Evolutionary conservation across 2,329 filamentous ascomycete species (phyloP).

Genomic region (Scortechinia acanthostroma): DNA sequence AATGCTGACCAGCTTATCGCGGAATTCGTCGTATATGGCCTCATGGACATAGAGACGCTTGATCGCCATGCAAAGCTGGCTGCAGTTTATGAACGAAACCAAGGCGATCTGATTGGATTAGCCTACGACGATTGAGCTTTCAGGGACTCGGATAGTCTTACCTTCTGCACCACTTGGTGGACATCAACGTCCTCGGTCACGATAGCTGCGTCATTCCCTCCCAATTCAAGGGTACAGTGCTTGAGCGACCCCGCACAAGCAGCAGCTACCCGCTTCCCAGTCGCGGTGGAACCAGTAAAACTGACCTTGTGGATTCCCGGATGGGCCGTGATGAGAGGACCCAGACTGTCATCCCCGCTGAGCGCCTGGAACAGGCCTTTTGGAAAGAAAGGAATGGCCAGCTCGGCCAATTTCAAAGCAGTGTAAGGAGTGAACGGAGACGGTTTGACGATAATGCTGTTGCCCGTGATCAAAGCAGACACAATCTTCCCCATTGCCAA

Average conservation of each 20-base stretch:
- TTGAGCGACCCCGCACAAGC: constrained; percentile 33
- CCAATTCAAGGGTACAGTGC: constrained; percentile 30
- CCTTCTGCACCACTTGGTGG: not conserved
- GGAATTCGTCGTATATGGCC: not conserved
- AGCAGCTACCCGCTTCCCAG: constrained; percentile 31
- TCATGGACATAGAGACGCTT: not conserved
- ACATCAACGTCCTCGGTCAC: not conserved
- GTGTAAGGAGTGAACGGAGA: constrained; percentile 32
- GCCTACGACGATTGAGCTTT: not conserved
- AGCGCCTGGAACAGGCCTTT: constrained; percentile 32
- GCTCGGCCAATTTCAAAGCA: constrained; percentile 28
- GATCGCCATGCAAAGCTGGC: not conserved
- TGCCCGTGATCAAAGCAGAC: constrained; percentile 34
- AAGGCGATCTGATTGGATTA: not conserved
- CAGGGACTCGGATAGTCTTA: not conserved
- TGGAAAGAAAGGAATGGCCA: constrained; percentile 28
- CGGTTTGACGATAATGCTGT: constrained; percentile 35
- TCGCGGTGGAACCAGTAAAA: constrained; percentile 32
- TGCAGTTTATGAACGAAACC: not conserved
- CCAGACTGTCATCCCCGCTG: constrained; percentile 30
- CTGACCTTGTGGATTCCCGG: constrained; percentile 32
- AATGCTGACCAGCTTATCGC: not conserved
- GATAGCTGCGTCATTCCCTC: not conserved
- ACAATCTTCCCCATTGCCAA: constrained; percentile 29
- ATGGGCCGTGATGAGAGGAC: constrained; percentile 30